Evolutionary conservation across 1,284 basidiomycete genomes (phyloP).

Genomic region (Tilletiopsis washingtonensis): DNA sequence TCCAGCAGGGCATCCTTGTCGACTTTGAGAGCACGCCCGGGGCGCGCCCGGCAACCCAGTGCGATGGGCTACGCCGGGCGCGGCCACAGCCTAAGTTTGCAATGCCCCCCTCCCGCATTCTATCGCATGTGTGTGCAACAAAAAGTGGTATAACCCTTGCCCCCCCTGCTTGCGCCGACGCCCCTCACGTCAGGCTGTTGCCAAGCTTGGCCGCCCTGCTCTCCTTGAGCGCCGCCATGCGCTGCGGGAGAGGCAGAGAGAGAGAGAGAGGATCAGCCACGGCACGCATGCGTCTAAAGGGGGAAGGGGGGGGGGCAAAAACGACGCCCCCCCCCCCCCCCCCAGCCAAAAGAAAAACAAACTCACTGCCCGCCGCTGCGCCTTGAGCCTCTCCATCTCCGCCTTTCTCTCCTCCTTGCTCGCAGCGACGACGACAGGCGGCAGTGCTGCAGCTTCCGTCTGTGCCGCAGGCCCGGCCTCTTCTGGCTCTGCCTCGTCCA

Average conservation of each 20-base stretch:
- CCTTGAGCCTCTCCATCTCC: conserved; percentile 28
- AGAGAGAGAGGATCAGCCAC: not conserved
- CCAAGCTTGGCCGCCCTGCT: conserved; percentile 18
- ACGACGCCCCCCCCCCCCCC: not conserved
- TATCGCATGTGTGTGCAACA: too few relatives aligned
- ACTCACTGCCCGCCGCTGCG: not conserved
- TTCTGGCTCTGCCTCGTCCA: conserved; percentile 16
- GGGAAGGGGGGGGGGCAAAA: too few relatives aligned
- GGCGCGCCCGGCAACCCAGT: too few relatives aligned
- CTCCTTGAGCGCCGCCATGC: conserved; percentile 26
- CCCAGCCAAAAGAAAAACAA: not conserved
- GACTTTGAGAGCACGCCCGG: too few relatives aligned
- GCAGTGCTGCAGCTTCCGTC: conserved; percentile 1
- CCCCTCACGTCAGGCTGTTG: not conserved
- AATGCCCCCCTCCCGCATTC: too few relatives aligned
- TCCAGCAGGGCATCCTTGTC: too few relatives aligned
- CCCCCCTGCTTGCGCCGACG: too few relatives aligned
- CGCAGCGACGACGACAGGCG: conserved; percentile 10
- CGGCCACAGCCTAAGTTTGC: too few relatives aligned
- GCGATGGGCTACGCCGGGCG: too few relatives aligned
- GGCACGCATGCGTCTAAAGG: too few relatives aligned
- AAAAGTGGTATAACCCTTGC: too few relatives aligned
- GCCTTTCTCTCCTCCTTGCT: conserved; percentile 36
- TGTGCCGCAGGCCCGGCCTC: conserved; percentile 9
- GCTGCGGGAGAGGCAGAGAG: conserved; percentile 4